Base-by-base conservation (phyloP, 345 rosid species). In the Fremontodendron californicum region DNA sequence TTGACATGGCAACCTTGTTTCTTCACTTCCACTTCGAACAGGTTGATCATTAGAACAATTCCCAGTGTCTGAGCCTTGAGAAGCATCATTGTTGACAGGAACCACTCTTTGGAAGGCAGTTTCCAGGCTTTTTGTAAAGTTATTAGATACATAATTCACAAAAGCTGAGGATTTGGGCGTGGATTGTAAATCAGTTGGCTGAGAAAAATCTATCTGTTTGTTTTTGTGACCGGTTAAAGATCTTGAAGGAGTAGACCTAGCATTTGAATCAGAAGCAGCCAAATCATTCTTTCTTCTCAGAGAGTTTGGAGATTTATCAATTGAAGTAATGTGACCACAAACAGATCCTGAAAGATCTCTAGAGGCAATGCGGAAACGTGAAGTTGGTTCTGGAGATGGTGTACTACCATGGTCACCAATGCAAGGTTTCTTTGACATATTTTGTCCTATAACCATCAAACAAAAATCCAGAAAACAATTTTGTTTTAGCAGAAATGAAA, bases 371-470 rank as follows among this genome's bases (percentile, higher is more conserved):
- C 37, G 65, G 11, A 74, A 64, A 77, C 55, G 69, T 23, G 82
- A 75, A 71, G 83, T 51, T 31, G 82, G 78, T 64, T 74, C 85
- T 2, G 71, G 55, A 9, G 81, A 33, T 27, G 76, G 12, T 27
- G 31, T 66, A 78, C 35, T 33, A 23, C 45, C 52, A 5, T 81
- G 77, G 21, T 81, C 69, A 16, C 69, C 67, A 61, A 75, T 13
- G 60, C 81, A 79, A 64, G 79, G 73, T 81, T 80, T 78, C 77
- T 82, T 83, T 33, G 74, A 40, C 77, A 68, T 72, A 15, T 11
- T 71, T 73, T 81, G 78, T 58, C 83, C 90, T 89, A 80, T 12
- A 77, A 31, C 35, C 46, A 58, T 57, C 40, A 60, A 9, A 45
- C 7, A 37, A 37, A 67, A 33, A 58, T 23, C 46, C 19, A 42